phyloP scores from a whole-genome alignment of 371 early-diverging fungal species.

The Mucor lusitanicus region DNA sequence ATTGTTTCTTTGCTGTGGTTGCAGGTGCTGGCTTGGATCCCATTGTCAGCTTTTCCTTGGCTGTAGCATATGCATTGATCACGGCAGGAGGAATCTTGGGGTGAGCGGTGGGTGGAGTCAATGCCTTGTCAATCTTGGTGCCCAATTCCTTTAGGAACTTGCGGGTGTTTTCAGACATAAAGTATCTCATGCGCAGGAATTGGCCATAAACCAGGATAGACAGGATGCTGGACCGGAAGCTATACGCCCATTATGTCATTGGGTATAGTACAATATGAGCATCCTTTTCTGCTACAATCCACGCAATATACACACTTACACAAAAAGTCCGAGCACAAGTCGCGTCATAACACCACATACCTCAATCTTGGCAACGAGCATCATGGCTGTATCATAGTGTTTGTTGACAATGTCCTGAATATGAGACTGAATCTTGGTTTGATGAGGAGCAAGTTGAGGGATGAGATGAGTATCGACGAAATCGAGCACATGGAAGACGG shows the following conservation, averaged over 20 bases:
- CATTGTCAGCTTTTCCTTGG: slow-evolving; percentile 1
- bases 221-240: slow-evolving; percentile 67
- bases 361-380: slow-evolving; percentile 68
- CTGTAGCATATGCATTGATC: slow-evolving; percentile 16
- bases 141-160: slow-evolving; percentile 1
- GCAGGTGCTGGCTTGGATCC: not conserved
- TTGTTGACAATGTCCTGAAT: slow-evolving; percentile 52
- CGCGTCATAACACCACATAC: slow-evolving; percentile 72
- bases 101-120: slow-evolving; percentile 31
- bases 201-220: slow-evolving; percentile 72
- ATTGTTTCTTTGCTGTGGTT: not conserved
- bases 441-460: slow-evolving; percentile 39
- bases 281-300: not conserved
- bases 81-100: slow-evolving; percentile 27
- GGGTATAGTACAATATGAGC: not conserved
- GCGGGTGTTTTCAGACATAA: slow-evolving; percentile 26
- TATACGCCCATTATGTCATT: slow-evolving; percentile 7
- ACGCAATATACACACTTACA: slow-evolving; percentile 33
- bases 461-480: slow-evolving; percentile 66
- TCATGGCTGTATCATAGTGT: slow-evolving; percentile 65
- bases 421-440: slow-evolving; percentile 31
- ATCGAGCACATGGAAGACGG: slow-evolving; percentile 74
- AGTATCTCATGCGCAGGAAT: slow-evolving; percentile 79
- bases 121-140: not conserved
- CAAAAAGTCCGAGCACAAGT: slow-evolving; percentile 61